phyloP scores from a whole-genome alignment of 2,329 filamentous ascomycete genomes.

The Cylindrodendrum hubeiense region DNA sequence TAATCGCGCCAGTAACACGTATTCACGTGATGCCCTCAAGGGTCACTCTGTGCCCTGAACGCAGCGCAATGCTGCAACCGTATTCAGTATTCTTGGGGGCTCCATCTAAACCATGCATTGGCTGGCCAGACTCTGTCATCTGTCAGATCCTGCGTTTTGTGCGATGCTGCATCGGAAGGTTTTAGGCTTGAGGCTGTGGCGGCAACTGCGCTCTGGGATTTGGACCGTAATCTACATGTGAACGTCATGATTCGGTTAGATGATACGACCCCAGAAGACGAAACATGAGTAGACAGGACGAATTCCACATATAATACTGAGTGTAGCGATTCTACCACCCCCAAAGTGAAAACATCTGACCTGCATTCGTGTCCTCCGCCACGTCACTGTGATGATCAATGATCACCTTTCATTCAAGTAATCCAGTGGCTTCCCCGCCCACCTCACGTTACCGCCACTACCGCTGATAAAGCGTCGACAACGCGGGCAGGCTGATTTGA shows the following conservation, averaged over 20 bases:
- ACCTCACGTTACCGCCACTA: slow-evolving; percentile 1
- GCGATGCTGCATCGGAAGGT: too few species aligned
- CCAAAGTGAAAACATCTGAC: not conserved
- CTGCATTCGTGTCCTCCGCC: not conserved
- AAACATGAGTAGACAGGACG: not conserved
- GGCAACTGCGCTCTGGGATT: not conserved
- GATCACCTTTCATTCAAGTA: not conserved
- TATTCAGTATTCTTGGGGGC: not conserved
- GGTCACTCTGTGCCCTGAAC: not conserved
- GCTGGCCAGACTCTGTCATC: not conserved
- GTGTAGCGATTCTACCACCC: not conserved
- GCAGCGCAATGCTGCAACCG: not conserved
- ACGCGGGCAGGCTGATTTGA: not conserved
- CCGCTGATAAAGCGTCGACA: not conserved
- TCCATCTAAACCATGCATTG: not conserved
- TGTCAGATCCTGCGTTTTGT: not conserved
- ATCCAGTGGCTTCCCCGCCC: not conserved
- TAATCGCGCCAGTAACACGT: slow-evolving; percentile 42
- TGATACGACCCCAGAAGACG: not conserved
- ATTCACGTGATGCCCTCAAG: slow-evolving; percentile 42
- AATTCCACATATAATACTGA: not conserved
- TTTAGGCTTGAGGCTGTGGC: not conserved
- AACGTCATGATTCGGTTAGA: not conserved
- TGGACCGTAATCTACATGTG: not conserved
- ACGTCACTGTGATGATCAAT: slow-evolving; percentile 8